Conservation (phyloP, 257 asterid genomes). For the Solanum sitiens region DNA sequence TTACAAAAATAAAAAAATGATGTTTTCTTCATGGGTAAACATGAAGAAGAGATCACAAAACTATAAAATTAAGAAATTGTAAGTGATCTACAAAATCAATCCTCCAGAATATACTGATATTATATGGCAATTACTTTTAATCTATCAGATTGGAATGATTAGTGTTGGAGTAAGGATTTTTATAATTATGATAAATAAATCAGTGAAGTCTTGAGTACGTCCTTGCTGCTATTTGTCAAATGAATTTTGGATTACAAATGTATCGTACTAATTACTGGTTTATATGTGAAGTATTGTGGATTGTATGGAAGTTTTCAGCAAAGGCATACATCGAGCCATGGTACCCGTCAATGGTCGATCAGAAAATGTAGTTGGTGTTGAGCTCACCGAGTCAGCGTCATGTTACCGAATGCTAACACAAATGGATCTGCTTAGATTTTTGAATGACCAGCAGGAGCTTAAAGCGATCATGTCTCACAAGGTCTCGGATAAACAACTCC, state of each 20-base stretch:
- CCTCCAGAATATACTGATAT: not conserved
- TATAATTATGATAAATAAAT: not conserved
- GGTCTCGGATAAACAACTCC: constrained; percentile 20
- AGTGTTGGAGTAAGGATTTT: too few relatives aligned
- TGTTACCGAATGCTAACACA: constrained; percentile 80
- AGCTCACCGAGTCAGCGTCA: constrained; percentile 70
- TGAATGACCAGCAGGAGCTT: constrained; percentile 43
- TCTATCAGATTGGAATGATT: not conserved
- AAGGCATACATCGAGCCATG: constrained; percentile 82
- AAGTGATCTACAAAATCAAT: not conserved
- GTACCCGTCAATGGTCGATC: constrained; percentile 64
- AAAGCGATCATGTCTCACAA: constrained; percentile 21
- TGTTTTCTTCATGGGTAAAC: not conserved
- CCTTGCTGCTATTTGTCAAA: not conserved
- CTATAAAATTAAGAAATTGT: not conserved
- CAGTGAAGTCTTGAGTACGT: not conserved
- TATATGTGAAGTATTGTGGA: constrained; percentile 41
- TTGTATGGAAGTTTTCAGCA: constrained; percentile 90
- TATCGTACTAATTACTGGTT: not conserved
- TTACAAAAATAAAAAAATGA: not conserved
- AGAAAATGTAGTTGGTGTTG: constrained; percentile 61
- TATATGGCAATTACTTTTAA: not conserved
- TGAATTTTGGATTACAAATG: not conserved
- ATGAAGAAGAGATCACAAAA: not conserved
- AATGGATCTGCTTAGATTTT: constrained; percentile 63